phyloP scores from a whole-genome alignment of 2,329 filamentous ascomycete genomes.

The Hymenoscyphus salicellus region DNA sequence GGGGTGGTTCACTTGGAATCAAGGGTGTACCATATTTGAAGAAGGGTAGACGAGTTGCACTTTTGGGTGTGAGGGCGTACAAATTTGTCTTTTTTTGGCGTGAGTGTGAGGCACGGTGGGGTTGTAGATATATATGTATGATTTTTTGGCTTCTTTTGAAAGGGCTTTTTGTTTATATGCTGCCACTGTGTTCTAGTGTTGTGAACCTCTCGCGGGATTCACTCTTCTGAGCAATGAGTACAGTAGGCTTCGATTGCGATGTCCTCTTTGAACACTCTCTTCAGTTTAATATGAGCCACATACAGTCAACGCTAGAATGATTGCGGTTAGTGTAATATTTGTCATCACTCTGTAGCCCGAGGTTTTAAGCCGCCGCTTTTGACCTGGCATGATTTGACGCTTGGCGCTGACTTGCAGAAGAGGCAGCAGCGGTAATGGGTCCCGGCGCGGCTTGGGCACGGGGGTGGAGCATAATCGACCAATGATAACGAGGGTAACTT shows the following conservation, averaged over 20 bases:
- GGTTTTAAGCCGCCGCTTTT: conserved; percentile 10
- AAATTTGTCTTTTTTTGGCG: background rate
- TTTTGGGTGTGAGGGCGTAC: background rate
- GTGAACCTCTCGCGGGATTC: no score
- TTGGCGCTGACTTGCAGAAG: no score
- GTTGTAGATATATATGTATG: conserved; percentile 1
- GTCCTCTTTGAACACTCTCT: conserved; percentile 11
- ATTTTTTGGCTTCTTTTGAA: background rate
- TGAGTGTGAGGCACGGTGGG: background rate
- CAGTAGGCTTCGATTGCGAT: conserved; percentile 10
- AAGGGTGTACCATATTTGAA: background rate
- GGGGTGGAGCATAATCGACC: no score
- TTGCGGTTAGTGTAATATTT: conserved; percentile 10
- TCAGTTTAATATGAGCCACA: conserved; percentile 10
- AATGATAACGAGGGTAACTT: no score
- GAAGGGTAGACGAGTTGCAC: background rate
- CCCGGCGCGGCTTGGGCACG: no score
- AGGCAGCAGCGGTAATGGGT: no score
- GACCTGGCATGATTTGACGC: background rate
- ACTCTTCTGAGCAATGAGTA: no score
- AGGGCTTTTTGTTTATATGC: background rate
- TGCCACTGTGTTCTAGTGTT: background rate
- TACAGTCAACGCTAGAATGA: conserved; percentile 6
- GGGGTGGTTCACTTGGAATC: background rate
- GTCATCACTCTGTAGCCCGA: conserved; percentile 7